Evolutionary conservation across 345 rosid genomes (phyloP).

Genomic region (Alliaria petiolata): DNA sequence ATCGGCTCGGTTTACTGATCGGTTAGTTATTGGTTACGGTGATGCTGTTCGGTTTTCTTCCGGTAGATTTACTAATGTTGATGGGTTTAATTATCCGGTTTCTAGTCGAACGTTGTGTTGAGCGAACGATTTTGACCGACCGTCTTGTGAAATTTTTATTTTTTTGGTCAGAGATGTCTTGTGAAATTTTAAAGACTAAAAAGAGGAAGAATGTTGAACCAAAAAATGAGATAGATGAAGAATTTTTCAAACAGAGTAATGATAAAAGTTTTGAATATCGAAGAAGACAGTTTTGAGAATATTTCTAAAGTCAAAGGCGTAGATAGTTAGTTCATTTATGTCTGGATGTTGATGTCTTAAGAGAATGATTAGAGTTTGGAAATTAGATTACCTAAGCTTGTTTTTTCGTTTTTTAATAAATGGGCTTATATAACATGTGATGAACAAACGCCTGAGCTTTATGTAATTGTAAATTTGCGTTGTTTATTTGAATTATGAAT

Average conservation of each 20-base stretch:
- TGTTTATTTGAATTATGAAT: no score
- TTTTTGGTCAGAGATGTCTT: not conserved
- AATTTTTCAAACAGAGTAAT: not conserved
- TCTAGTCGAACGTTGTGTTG: not conserved
- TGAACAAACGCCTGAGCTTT: not conserved
- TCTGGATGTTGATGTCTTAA: not conserved
- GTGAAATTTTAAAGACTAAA: not conserved
- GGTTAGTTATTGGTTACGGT: constrained; percentile 28
- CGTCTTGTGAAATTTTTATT: not conserved
- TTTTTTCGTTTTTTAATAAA: no score
- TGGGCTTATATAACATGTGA: no score
- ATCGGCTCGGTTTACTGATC: constrained; percentile 62
- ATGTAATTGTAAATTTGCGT: no score
- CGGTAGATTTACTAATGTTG: constrained; percentile 36
- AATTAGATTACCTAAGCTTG: no score
- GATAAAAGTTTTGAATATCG: not conserved
- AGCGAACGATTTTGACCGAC: not conserved
- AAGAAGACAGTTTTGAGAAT: not conserved
- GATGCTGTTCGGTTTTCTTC: constrained; percentile 44
- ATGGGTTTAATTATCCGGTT: constrained; percentile 7
- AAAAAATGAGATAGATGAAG: not conserved
- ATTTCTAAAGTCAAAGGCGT: not conserved
- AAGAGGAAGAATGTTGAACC: no score
- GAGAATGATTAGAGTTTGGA: not conserved
- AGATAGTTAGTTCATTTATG: not conserved